A percentile compares a stretch with the other conserved stretches of the same genome.
Evolutionary conservation across 2,329 filamentous ascomycete species (phyloP).

Genomic region (Tolypocladium endophyticum): DNA sequence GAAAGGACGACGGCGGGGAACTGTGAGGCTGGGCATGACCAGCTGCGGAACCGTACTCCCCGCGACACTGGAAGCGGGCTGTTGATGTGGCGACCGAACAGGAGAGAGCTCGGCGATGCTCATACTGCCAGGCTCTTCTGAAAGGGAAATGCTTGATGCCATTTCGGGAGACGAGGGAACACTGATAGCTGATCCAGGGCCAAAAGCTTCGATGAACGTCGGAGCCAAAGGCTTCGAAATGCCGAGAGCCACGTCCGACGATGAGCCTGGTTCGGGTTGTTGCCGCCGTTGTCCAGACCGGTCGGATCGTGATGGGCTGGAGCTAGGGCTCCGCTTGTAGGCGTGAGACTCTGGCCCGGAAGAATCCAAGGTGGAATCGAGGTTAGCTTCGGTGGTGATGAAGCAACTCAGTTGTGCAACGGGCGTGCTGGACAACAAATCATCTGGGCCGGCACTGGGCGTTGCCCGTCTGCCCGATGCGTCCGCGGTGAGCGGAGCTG

Average conservation of each 20-base stretch:
- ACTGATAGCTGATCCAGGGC: constrained; percentile 27
- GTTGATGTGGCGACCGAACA: constrained; percentile 9
- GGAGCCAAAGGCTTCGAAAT: constrained; percentile 16
- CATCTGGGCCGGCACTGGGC: constrained; percentile 1
- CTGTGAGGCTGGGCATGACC: constrained; percentile 94
- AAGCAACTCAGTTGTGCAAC: constrained; percentile 20
- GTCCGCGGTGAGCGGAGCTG: constrained; percentile 6
- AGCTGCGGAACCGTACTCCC: constrained; percentile 53
- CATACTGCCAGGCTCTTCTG: constrained; percentile 17
- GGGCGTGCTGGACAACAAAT: constrained; percentile 6
- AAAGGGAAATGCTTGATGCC: constrained; percentile 35
- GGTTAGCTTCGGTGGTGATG: constrained; percentile 22
- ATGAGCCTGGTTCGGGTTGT: constrained; percentile 2
- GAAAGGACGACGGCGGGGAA: constrained; percentile 82
- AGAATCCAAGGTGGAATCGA: constrained; percentile 13
- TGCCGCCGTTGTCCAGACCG: neutral
- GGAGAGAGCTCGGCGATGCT: constrained; percentile 11
- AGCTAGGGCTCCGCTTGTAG: constrained; percentile 10
- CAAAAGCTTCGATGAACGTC: constrained; percentile 13
- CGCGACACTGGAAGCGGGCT: constrained; percentile 2
- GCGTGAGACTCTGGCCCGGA: constrained; percentile 1
- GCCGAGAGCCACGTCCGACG: constrained; percentile 7
- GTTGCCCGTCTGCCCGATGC: neutral
- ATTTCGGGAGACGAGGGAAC: constrained; percentile 40
- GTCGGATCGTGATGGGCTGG: neutral